phyloP scores from a whole-genome alignment of 2,329 filamentous ascomycete genomes.

The Epichloe uncinata region DNA sequence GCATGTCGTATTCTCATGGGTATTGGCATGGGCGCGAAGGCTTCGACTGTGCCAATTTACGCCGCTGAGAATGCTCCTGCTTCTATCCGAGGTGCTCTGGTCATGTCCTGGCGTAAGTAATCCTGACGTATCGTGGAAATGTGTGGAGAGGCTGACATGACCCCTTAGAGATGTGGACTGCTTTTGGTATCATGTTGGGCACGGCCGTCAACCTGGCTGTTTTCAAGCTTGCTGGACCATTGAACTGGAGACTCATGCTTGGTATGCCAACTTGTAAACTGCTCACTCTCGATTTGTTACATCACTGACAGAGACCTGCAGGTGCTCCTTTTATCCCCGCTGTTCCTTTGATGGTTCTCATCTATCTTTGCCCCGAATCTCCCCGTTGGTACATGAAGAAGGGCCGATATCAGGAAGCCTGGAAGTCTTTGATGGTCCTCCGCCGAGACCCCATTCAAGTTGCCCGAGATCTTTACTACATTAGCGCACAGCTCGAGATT shows the following conservation, averaged over 20 bases:
- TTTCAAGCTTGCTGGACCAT: constrained; percentile 11
- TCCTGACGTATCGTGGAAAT: not conserved
- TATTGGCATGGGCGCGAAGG: constrained; percentile 55
- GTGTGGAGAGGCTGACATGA: not conserved
- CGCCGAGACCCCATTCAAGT: constrained; percentile 42
- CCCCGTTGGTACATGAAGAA: constrained; percentile 56
- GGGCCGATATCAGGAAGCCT: constrained; percentile 45
- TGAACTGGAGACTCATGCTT: constrained; percentile 31
- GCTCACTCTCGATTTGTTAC: too few relatives aligned
- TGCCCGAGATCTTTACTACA: constrained; percentile 47
- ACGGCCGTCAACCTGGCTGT: constrained; percentile 22
- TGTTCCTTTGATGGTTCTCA: constrained; percentile 35
- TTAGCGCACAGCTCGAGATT: constrained; percentile 28
- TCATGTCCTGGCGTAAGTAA: constrained; percentile 57
- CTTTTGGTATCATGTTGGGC: constrained; percentile 37
- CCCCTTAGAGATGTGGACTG: constrained; percentile 46
- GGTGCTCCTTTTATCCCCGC: constrained; percentile 45
- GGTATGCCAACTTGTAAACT: constrained; percentile 17
- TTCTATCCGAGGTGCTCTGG: constrained; percentile 55
- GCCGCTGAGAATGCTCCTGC: constrained; percentile 61
- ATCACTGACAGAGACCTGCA: not conserved
- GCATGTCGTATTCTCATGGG: constrained; percentile 55
- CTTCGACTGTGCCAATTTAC: constrained; percentile 56
- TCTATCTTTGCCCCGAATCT: constrained; percentile 52
- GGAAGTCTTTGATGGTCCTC: constrained; percentile 36